Conservation (phyloP, 2,329 filamentous ascomycete species). For the Cadophora sp. region DNA sequence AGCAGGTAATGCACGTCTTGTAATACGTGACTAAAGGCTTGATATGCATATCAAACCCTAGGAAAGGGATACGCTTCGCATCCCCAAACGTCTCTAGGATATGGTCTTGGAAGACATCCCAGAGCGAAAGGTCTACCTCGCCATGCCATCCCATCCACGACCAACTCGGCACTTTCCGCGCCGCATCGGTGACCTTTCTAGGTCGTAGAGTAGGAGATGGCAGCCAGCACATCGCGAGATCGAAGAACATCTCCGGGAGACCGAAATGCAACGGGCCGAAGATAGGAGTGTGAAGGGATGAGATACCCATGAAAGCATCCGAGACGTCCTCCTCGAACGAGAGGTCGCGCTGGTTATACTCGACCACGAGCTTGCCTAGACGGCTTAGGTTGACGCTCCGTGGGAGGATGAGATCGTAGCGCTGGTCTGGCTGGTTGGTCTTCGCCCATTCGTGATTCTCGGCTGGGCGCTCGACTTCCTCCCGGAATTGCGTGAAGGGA, state of each 20-base stretch:
- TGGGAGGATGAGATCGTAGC: constrained; percentile 5
- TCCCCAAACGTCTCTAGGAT: constrained; percentile 17
- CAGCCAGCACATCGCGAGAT: constrained; percentile 17
- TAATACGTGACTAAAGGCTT: constrained; percentile 9
- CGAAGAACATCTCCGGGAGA: constrained; percentile 12
- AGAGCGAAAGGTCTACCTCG: not conserved
- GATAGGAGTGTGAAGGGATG: not conserved
- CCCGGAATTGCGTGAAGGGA: constrained; percentile 12
- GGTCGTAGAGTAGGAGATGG: not conserved
- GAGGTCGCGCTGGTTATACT: constrained; percentile 18
- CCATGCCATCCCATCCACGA: constrained; percentile 19
- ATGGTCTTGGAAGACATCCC: constrained; percentile 16
- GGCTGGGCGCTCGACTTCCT: constrained; percentile 1
- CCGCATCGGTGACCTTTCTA: not conserved
- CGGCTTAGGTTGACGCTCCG: not conserved
- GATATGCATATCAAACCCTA: constrained; percentile 11
- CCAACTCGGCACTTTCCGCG: constrained; percentile 8
- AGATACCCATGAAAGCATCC: constrained; percentile 13
- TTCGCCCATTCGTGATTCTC: constrained; percentile 4
- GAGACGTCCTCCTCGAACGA: constrained; percentile 18
- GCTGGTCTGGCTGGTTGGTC: not conserved
- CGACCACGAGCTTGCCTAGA: constrained; percentile 3
- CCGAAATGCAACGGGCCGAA: constrained; percentile 8
- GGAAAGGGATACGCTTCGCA: not conserved
- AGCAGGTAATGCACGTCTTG: constrained; percentile 4